Percentiles rank a stretch among this genome's conserved stretches.
phyloP scores from a whole-genome alignment of 805 yeast species.

The Jamesozyma jinghongensis region DNA sequence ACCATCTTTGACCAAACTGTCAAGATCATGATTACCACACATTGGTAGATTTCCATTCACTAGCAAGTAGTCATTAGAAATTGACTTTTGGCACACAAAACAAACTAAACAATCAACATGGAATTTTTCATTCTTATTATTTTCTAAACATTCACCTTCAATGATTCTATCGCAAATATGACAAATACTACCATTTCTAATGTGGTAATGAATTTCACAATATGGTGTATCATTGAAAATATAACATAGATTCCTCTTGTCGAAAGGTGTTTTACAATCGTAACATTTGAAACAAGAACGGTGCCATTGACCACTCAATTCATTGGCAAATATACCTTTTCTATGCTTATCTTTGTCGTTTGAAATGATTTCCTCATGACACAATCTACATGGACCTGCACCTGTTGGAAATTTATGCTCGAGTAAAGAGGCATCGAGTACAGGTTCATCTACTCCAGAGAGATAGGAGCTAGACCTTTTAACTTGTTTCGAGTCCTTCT shows the following conservation, averaged over 20 bases:
- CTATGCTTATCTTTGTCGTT: neutral
- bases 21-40: constrained; percentile 21
- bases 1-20: constrained; percentile 2
- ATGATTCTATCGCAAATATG: constrained; percentile 62
- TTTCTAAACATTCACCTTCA: constrained; percentile 86
- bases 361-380: constrained; percentile 40
- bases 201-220: constrained; percentile 71
- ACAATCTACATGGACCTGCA: constrained; percentile 73
- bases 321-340: constrained; percentile 20
- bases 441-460: neutral
- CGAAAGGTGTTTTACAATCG: constrained; percentile 49
- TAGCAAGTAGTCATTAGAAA: constrained; percentile 43
- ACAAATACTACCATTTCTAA: constrained; percentile 67
- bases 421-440: neutral
- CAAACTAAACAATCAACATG: constrained; percentile 71
- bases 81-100: constrained; percentile 43
- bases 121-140: constrained; percentile 60
- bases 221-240: constrained; percentile 73
- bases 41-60: constrained; percentile 24
- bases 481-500: too few species aligned
- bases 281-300: constrained; percentile 73
- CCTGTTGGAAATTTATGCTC: constrained; percentile 43
- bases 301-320: constrained; percentile 90
- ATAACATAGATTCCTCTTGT: constrained; percentile 58
- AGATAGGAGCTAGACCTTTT: too few species aligned